A percentile compares a stretch with the other conserved stretches of the same genome.
phyloP scores from a whole-genome alignment of 768 basidiomycete species.

The Sarcomyxa edulis region DNA sequence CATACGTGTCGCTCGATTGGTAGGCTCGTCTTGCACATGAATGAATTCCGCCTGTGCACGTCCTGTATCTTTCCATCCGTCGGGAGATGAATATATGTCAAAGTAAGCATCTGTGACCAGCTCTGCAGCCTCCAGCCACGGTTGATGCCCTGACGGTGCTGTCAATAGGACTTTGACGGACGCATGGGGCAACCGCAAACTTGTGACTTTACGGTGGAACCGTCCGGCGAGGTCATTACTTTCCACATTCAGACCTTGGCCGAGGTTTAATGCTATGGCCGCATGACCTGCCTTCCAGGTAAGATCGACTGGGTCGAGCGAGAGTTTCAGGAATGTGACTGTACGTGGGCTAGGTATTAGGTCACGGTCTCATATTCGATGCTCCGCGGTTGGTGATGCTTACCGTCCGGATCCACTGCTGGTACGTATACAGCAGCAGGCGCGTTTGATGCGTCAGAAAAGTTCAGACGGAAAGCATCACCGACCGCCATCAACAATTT shows the following conservation, averaged over 20 bases:
- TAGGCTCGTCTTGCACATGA: slow-evolving; percentile 61
- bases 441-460: slow-evolving; percentile 71
- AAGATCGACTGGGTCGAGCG: slow-evolving; percentile 46
- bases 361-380: no score
- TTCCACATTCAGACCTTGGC: slow-evolving; percentile 58
- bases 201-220: slow-evolving; percentile 59
- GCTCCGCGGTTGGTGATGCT: no score
- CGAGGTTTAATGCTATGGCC: slow-evolving; percentile 49
- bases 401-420: slow-evolving; percentile 74
- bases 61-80: slow-evolving; percentile 46
- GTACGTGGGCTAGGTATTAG: neutral
- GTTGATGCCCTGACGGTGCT: slow-evolving; percentile 28
- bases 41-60: slow-evolving; percentile 62
- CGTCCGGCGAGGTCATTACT: slow-evolving; percentile 73
- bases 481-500: slow-evolving; percentile 46
- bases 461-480: slow-evolving; percentile 63
- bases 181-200: slow-evolving; percentile 49
- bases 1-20: slow-evolving; percentile 55
- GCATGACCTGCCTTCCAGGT: slow-evolving; percentile 50
- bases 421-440: slow-evolving; percentile 66
- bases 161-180: slow-evolving; percentile 46
- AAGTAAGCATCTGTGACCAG: slow-evolving; percentile 48
- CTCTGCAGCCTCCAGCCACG: slow-evolving; percentile 67
- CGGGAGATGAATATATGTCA: slow-evolving; percentile 66
- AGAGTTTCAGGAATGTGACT: slow-evolving; percentile 86